Evolutionary conservation across 139 green algal genomes (phyloP).

Genomic region (Chlamydomonas schloesseri): DNA sequence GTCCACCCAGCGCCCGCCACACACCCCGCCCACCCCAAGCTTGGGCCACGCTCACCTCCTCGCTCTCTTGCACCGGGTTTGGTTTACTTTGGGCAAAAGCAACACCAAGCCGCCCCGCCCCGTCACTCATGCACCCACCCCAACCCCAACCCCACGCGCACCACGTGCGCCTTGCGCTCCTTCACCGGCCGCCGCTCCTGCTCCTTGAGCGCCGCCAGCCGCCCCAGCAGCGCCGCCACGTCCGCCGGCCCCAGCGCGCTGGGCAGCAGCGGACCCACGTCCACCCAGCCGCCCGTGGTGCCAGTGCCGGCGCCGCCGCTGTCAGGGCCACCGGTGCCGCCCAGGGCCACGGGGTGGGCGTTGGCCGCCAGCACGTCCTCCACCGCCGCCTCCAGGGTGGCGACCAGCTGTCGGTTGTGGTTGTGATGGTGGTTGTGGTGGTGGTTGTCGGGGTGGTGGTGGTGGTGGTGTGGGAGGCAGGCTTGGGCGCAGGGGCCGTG

Average conservation of each 20-base stretch:
- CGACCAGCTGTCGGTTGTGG: constrained; percentile 49
- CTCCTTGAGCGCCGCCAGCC: constrained; percentile 13
- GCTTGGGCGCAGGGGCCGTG: too few relatives aligned
- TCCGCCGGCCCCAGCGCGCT: constrained; percentile 58
- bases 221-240: constrained; percentile 55
- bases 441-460: too few relatives aligned
- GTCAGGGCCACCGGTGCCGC: too few relatives aligned
- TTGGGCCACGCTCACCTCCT: too few relatives aligned
- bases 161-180: constrained; percentile 22
- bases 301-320: not conserved
- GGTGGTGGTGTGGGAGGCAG: too few relatives aligned
- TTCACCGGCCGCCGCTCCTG: constrained; percentile 2
- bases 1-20: too few relatives aligned
- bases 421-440: too few relatives aligned
- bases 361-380: constrained; percentile 63
- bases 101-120: too few relatives aligned
- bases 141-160: not conserved
- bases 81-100: too few relatives aligned
- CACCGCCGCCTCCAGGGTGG: constrained; percentile 70
- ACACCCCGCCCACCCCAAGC: too few relatives aligned
- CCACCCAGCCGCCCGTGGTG: constrained; percentile 49
- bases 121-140: too few relatives aligned
- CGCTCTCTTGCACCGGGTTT: too few relatives aligned
- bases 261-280: constrained; percentile 67
- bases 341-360: not conserved